Evolutionary conservation across 2,329 filamentous ascomycete species (phyloP).

Genomic region (Fusarium decemcellulare): DNA sequence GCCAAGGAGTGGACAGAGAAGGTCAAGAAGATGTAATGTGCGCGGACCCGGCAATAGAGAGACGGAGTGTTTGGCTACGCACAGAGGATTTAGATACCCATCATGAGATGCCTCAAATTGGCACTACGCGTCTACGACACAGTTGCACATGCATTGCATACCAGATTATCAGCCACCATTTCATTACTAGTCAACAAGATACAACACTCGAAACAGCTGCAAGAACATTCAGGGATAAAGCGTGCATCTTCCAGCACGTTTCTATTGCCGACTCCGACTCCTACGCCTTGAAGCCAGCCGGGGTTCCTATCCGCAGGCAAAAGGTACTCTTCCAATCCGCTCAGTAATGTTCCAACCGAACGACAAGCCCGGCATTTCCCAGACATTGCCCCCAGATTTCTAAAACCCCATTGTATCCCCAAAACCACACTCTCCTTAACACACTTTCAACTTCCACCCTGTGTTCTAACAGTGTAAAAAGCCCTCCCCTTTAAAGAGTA

Average conservation of each 20-base stretch:
- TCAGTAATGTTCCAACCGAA: constrained; percentile 48
- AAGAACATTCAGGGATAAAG: constrained; percentile 34
- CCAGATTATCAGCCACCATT: no score
- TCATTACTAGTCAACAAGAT: not conserved
- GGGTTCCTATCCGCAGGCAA: constrained; percentile 43
- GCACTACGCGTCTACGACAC: constrained; percentile 33
- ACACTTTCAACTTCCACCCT: no score
- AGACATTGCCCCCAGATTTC: constrained; percentile 32
- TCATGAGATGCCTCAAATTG: constrained; percentile 26
- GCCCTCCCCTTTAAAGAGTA: not conserved
- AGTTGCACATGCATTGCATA: not conserved
- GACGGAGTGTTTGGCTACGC: no score
- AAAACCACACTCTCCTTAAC: not conserved
- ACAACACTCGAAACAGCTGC: not conserved
- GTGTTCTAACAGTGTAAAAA: constrained; percentile 13
- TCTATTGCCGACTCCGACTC: constrained; percentile 46
- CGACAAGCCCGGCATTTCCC: constrained; percentile 39
- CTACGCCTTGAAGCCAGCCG: constrained; percentile 46
- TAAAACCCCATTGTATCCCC: constrained; percentile 36
- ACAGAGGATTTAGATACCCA: constrained; percentile 40
- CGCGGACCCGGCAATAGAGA: not conserved
- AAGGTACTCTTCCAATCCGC: constrained; percentile 45
- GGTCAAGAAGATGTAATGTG: constrained; percentile 54
- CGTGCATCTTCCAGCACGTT: constrained; percentile 47
- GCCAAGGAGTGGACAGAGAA: constrained; percentile 80